phyloP scores from a whole-genome alignment of 140 eudicot species.

The Oenanthe javanica region DNA sequence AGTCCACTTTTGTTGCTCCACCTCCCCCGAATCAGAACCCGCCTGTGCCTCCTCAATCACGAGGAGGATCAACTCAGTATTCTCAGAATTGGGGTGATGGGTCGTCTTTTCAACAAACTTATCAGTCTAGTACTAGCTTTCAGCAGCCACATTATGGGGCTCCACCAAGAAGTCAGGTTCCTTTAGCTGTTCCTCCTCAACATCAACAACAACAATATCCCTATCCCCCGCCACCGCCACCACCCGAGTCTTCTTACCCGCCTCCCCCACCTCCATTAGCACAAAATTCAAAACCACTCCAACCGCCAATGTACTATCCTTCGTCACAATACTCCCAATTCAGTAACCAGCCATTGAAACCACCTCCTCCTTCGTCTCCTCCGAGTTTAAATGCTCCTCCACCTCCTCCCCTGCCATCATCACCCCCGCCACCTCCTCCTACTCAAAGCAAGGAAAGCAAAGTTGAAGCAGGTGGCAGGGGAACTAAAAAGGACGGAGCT shows the following conservation, averaged over 20 bases:
- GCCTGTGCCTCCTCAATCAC: slow-evolving; percentile 39
- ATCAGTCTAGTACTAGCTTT: slow-evolving; percentile 19
- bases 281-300: slow-evolving; percentile 10
- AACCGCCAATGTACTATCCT: slow-evolving; percentile 48
- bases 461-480: slow-evolving; percentile 21
- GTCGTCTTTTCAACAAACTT: slow-evolving; percentile 25
- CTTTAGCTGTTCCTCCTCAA: slow-evolving; percentile 12
- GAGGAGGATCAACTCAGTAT: slow-evolving; percentile 40
- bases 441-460: slow-evolving; percentile 34
- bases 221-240: slow-evolving; percentile 53
- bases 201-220: slow-evolving; percentile 41
- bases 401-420: slow-evolving; percentile 46
- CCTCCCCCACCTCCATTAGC: slow-evolving; percentile 61
- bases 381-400: slow-evolving; percentile 30
- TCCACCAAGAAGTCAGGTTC: slow-evolving; percentile 33
- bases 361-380: slow-evolving; percentile 28
- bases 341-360: slow-evolving; percentile 50
- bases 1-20: slow-evolving; percentile 51
- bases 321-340: slow-evolving; percentile 59
- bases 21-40: slow-evolving; percentile 47
- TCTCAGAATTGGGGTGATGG: slow-evolving; percentile 54
- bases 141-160: slow-evolving; percentile 28
- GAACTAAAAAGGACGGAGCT: slow-evolving; percentile 15
- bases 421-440: slow-evolving; percentile 35
- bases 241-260: slow-evolving; percentile 45